A percentile compares a stretch with the other conserved stretches of the same genome.
phyloP scores from a whole-genome alignment of 1,139 yeast genomes.

The Suhomyces wounanorum region DNA sequence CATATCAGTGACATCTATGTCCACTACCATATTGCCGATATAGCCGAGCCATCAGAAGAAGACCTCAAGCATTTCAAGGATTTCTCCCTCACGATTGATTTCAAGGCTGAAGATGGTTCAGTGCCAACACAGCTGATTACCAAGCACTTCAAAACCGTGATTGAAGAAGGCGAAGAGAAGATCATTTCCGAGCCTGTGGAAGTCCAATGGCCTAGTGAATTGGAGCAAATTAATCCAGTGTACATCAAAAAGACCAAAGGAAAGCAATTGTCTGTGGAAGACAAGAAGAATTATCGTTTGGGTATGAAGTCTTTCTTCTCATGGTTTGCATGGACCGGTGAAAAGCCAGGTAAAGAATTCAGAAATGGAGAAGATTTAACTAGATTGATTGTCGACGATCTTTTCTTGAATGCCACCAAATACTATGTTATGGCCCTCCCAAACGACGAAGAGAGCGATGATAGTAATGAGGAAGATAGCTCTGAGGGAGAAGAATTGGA shows the following conservation, averaged over 20 bases:
- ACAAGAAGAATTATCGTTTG: slow-evolving; percentile 59
- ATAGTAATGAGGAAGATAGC: slow-evolving; percentile 46
- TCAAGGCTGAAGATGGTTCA: slow-evolving; percentile 37
- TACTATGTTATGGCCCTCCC: slow-evolving; percentile 71
- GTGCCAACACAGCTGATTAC: slow-evolving; percentile 54
- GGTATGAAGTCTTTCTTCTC: slow-evolving; percentile 78
- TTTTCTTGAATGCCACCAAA: slow-evolving; percentile 71
- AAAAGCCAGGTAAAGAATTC: slow-evolving; percentile 70
- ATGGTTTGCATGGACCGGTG: slow-evolving; percentile 77
- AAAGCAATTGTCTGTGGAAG: slow-evolving; percentile 44
- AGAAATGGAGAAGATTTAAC: slow-evolving; percentile 73
- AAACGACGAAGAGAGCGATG: slow-evolving; percentile 55
- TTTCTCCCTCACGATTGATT: slow-evolving; percentile 58
- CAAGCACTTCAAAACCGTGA: slow-evolving; percentile 50
- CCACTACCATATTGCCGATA: slow-evolving; percentile 42
- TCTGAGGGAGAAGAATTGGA: slow-evolving; percentile 59
- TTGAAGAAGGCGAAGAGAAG: slow-evolving; percentile 54
- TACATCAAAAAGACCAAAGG: slow-evolving; percentile 37
- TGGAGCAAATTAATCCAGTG: slow-evolving; percentile 54
- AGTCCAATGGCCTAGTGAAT: slow-evolving; percentile 61
- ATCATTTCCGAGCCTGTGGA: slow-evolving; percentile 52
- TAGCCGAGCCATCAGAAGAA: slow-evolving; percentile 14
- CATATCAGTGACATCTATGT: slow-evolving; percentile 58
- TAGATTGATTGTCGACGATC: slow-evolving; percentile 60
- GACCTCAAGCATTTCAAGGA: slow-evolving; percentile 43